These are phyloP conservation scores for Aspergillus taichungensis DNA, from an alignment of 495 filamentous ascomycete genomes.

Conservation along the genomic window DNA sequence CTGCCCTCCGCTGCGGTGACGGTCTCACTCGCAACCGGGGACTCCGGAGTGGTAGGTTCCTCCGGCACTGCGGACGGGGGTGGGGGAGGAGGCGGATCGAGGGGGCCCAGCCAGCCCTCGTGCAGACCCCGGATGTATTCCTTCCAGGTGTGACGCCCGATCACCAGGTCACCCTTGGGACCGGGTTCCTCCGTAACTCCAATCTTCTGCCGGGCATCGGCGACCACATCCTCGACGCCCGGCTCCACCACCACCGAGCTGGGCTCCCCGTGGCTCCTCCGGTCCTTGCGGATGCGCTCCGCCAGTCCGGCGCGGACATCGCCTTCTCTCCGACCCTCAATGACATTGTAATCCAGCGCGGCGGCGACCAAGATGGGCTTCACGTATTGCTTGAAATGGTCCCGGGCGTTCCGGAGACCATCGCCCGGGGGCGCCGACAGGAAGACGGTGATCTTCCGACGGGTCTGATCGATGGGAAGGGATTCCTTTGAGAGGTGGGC, in stretches of 20 bases:
- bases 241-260: constrained; percentile 29
- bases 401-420: constrained; percentile 68
- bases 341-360: constrained; percentile 87
- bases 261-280: constrained; percentile 48
- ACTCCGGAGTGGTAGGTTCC: constrained; percentile 9
- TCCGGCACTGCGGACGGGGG: constrained; percentile 7
- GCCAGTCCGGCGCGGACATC: constrained; percentile 77
- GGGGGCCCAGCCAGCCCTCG: constrained; percentile 91
- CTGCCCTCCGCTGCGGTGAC: constrained; percentile 25
- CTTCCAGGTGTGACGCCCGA: constrained; percentile 94
- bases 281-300: constrained; percentile 63
- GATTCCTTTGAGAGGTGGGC: constrained; percentile 78
- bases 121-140: constrained; percentile 91
- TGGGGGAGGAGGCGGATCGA: constrained; percentile 42
- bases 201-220: constrained; percentile 46
- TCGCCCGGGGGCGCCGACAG: constrained; percentile 80
- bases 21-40: constrained; percentile 15
- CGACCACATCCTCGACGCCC: constrained; percentile 44
- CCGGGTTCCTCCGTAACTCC: constrained; percentile 64
- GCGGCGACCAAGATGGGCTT: constrained; percentile 88
- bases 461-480: constrained; percentile 58
- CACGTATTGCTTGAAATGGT: constrained; percentile 92
- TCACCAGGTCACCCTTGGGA: constrained; percentile 70
- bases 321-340: constrained; percentile 83
- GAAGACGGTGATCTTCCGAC: constrained; percentile 79